Evolutionary conservation across 805 yeast species (phyloP), one percentile per base, ranked within the genome.

Genomic region (Saccharomycopsis schoenii): DNA sequence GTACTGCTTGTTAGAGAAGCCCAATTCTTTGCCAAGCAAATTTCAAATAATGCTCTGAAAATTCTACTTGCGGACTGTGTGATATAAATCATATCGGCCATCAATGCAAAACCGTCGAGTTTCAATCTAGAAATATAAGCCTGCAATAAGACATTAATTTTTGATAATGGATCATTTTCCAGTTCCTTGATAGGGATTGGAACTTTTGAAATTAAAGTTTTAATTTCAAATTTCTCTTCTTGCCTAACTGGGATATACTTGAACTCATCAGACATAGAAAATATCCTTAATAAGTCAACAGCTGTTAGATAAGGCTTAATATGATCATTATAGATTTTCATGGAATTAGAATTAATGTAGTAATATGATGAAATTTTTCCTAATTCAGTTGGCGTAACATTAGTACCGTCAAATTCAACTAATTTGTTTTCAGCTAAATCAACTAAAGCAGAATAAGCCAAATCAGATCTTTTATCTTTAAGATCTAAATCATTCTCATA

Each of bases 1-100:
- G 86, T 68, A 1, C 73, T 62, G 65, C 79, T 80, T 0, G 96
- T 76, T 14, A 87, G 71, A 21, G 76, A 69, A 0, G 97, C 79
- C 96, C 96, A 91, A 11, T 80, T 79, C 65, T 85, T 88, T 59
- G 79, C 76, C 55, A 88, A 66, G 10, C 88, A 81, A 40, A 94
- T 82, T 68, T 93, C 97, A 70, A 81, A 84, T 64, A 96, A 80
- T 0, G 98, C 97, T 61, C 97, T 75, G 60, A 92, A 76, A 43
- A 94, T 72, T 69, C 99, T 80, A 2, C 96, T 93, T 0, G 97
- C 97, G 50, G 96, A 89, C 71, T 94, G 98, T 0, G 94, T 88
- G 50, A 94, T 83, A 69, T 89, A 94, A 2, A 89, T 79, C 97
- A 92, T 90, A 74, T 94, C 99, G 0, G 97, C 84, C 80, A 87